A percentile compares a stretch with the other conserved stretches of the same genome.
Conservation (phyloP, 2,329 filamentous ascomycete genomes). For the Pseudogymnoascus sp. region DNA sequence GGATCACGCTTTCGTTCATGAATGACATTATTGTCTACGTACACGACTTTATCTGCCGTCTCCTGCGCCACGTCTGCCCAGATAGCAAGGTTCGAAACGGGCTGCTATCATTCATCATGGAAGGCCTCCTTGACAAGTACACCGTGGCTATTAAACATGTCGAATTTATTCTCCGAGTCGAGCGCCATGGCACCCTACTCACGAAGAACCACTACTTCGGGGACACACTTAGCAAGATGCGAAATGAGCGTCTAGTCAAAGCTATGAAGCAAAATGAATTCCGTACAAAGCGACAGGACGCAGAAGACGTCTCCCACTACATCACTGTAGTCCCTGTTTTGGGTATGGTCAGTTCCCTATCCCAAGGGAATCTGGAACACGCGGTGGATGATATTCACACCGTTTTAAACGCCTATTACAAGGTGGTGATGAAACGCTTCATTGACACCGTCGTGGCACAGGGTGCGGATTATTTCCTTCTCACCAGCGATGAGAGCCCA, state of each 20-base stretch:
- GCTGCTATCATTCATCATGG: constrained; percentile 17
- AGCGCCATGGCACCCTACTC: constrained; percentile 36
- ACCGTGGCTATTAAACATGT: constrained; percentile 39
- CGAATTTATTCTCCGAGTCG: constrained; percentile 43
- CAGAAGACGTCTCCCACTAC: neutral
- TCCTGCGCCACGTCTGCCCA: constrained; percentile 12
- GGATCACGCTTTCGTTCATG: constrained; percentile 40
- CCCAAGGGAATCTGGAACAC: constrained; percentile 30
- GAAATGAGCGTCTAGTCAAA: neutral
- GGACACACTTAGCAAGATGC: constrained; percentile 22
- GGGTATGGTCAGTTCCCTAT: neutral
- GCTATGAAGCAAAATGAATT: neutral
- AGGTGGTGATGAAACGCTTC: constrained; percentile 51
- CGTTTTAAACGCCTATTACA: constrained; percentile 52
- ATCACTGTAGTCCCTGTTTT: neutral
- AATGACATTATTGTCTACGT: constrained; percentile 42
- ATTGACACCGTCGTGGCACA: constrained; percentile 55
- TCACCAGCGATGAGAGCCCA: constrained; percentile 41
- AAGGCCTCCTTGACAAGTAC: constrained; percentile 36
- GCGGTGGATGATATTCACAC: constrained; percentile 48
- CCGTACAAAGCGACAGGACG: neutral
- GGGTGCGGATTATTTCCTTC: constrained; percentile 44
- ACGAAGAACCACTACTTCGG: constrained; percentile 49
- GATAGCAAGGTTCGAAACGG: constrained; percentile 38
- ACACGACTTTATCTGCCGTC: constrained; percentile 37